These are phyloP conservation scores for Monosporascus cannonballus DNA, from an alignment of 2,329 filamentous ascomycete genomes.

Conservation along the genomic window DNA sequence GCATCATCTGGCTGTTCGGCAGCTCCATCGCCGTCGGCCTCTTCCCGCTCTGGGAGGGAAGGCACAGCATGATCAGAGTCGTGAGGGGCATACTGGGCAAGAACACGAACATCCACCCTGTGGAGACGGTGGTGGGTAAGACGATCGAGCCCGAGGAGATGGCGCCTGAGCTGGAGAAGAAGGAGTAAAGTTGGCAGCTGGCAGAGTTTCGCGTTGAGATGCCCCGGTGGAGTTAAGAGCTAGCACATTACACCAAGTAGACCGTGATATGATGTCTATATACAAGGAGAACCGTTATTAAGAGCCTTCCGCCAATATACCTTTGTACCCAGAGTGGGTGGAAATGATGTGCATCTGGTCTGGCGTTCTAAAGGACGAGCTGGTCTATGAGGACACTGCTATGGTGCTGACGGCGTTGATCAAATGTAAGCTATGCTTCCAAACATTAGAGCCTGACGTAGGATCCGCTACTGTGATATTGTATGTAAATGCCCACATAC, in stretches of 20 bases:
- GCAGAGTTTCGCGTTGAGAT: neutral
- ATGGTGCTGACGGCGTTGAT: no score
- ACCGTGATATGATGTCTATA: no score
- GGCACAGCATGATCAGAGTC: constrained; percentile 56
- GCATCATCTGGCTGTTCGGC: constrained; percentile 72
- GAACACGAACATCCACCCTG: neutral
- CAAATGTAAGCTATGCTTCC: no score
- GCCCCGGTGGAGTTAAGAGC: neutral
- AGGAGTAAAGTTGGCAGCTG: neutral
- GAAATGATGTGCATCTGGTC: no score
- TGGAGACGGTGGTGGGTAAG: constrained; percentile 2
- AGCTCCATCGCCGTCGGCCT: constrained; percentile 66
- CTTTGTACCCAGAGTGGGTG: no score
- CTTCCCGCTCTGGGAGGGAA: constrained; percentile 74
- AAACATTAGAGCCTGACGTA: no score
- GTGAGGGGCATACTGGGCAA: constrained; percentile 49
- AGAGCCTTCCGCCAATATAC: no score
- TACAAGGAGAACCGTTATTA: no score
- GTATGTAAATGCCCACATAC: no score
- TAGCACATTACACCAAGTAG: neutral
- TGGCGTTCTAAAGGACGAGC: no score
- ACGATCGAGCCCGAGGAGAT: constrained; percentile 2
- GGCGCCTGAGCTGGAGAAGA: constrained; percentile 3
- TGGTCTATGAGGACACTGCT: no score
- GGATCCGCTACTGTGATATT: no score